Evolutionary conservation across 495 filamentous ascomycete genomes (phyloP).

Genomic region (Xylaria castorea): DNA sequence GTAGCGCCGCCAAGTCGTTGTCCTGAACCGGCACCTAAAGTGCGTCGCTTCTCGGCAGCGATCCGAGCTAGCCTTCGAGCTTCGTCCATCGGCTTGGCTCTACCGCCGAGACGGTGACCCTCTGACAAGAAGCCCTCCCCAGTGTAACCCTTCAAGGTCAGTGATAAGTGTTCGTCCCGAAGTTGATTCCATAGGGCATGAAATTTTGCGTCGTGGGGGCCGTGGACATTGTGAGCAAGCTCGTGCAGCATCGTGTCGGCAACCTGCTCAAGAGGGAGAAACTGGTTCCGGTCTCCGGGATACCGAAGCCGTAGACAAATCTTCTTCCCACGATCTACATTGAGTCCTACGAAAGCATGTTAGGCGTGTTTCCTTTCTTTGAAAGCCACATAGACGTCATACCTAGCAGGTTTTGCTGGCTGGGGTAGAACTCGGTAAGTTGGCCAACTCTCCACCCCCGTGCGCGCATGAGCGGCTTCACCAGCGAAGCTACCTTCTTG

Average conservation of each 20-base stretch:
- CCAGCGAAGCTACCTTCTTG: conserved; percentile 83
- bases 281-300: conserved; percentile 74
- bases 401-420: conserved; percentile 76
- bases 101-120: conserved; percentile 76
- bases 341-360: conserved; percentile 61
- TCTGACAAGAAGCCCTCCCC: conserved; percentile 86
- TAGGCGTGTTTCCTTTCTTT: neutral
- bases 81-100: conserved; percentile 72
- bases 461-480: conserved; percentile 95
- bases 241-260: conserved; percentile 96
- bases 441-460: conserved; percentile 80
- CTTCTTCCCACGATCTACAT: conserved; percentile 74
- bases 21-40: conserved; percentile 67
- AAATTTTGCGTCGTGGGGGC: conserved; percentile 83
- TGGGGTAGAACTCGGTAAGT: conserved; percentile 85
- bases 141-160: conserved; percentile 82
- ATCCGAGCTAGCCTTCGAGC: conserved; percentile 75
- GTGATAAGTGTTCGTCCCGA: conserved; percentile 79
- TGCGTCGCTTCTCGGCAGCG: conserved; percentile 75
- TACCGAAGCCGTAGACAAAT: conserved; percentile 88
- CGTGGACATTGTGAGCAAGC: conserved; percentile 85
- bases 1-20: conserved; percentile 73
- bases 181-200: conserved; percentile 87
- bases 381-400: conserved; percentile 26
- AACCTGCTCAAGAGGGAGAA: conserved; percentile 79